Conservation (phyloP, 1,139 yeast genomes). For the Kodamaea ohmeri region DNA sequence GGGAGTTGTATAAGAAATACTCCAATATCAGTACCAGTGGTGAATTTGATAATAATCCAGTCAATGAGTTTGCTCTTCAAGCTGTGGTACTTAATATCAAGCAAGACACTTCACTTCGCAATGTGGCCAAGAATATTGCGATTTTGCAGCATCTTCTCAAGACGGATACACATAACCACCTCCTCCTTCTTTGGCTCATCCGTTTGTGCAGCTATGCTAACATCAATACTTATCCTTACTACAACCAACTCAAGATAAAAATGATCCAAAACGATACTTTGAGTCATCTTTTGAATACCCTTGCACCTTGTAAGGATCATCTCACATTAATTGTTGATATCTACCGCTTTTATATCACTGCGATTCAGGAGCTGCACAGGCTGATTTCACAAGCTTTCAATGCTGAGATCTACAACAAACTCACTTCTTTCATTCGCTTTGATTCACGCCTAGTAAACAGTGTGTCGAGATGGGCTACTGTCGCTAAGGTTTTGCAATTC, state of each 20-base stretch:
- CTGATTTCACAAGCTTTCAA: conserved; percentile 50
- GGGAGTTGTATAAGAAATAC: conserved; percentile 36
- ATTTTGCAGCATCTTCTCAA: conserved; percentile 46
- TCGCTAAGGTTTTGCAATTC: conserved; percentile 35
- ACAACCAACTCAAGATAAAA: conserved; percentile 58
- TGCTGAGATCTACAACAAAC: conserved; percentile 54
- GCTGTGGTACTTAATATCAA: conserved; percentile 28
- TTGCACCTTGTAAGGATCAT: conserved; percentile 26
- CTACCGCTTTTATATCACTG: conserved; percentile 49
- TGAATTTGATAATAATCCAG: conserved; percentile 61
- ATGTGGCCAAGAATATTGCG: conserved; percentile 33
- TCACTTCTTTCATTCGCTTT: conserved; percentile 59
- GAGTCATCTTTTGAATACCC: conserved; percentile 51
- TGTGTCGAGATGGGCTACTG: conserved; percentile 31
- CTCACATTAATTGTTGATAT: conserved; percentile 29
- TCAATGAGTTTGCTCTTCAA: conserved; percentile 61
- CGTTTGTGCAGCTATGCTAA: conserved; percentile 49
- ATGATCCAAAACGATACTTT: conserved; percentile 80
- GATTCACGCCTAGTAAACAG: conserved; percentile 41
- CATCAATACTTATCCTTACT: conserved; percentile 57
- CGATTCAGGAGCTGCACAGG: conserved; percentile 48
- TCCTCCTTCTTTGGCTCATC: conserved; percentile 67
- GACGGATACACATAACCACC: conserved; percentile 63
- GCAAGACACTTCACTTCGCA: conserved; percentile 12
- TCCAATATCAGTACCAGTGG: conserved; percentile 16